phyloP scores from a whole-genome alignment of 371 early-diverging fungal species.

The Mucor ambiguus region DNA sequence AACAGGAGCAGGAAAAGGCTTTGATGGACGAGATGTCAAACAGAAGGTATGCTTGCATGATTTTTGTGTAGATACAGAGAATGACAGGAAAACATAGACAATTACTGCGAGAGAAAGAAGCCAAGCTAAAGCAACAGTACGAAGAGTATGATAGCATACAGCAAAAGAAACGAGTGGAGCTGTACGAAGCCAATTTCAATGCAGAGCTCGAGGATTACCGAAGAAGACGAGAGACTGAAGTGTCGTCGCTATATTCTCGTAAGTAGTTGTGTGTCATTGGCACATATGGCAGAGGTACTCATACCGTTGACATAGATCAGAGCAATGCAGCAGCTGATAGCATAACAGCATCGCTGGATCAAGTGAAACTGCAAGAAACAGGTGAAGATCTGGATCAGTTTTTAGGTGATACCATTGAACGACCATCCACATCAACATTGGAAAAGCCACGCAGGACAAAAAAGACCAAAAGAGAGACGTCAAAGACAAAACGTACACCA shows the following conservation, averaged over 20 bases:
- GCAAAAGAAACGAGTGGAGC: conserved; percentile 35
- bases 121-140: conserved; percentile 26
- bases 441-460: conserved; percentile 5
- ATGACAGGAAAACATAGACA: conserved; percentile 6
- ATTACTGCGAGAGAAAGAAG: conserved; percentile 26
- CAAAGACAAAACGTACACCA: neutral
- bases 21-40: conserved; percentile 9
- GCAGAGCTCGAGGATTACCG: conserved; percentile 51
- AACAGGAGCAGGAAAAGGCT: conserved; percentile 18
- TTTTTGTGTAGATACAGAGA: neutral
- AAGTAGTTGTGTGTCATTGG: neutral
- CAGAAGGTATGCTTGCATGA: neutral
- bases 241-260: conserved; percentile 45
- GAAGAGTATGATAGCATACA: conserved; percentile 38
- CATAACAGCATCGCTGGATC: conserved; percentile 26
- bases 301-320: neutral
- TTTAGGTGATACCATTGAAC: conserved; percentile 18
- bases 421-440: too few relatives aligned
- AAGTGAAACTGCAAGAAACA: conserved; percentile 21
- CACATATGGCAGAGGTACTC: neutral
- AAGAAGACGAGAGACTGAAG: conserved; percentile 41
- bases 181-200: conserved; percentile 49
- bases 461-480: neutral
- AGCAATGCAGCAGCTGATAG: neutral
- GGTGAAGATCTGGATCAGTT: conserved; percentile 30